Evolutionary conservation across 2,329 filamentous ascomycete species (phyloP), one percentile per base, ranked within the genome.

Genomic region (Cladosporium sp.): DNA sequence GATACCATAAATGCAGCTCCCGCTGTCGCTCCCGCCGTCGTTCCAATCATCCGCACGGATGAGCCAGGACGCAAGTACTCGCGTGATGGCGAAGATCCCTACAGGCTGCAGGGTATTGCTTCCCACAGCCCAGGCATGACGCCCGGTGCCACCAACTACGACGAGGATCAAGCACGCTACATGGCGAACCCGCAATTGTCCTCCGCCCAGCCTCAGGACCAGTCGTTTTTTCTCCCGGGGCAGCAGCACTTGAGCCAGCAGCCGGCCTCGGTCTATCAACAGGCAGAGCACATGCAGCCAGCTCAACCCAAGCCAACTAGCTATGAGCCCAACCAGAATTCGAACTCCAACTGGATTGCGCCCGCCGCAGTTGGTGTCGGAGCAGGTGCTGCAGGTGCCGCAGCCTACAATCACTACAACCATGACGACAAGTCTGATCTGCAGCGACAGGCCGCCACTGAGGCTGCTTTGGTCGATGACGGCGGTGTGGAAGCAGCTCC

Each of bases 1-100:
- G 49, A 57, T 24, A 64, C 60, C 26, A 64, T 55, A 8, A 12
- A 55, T 21, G 88, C 88, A 74, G 83, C 84, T 75, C 51, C 51
- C 4, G 86, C 88, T 74, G 78, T 87, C 73, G 82, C 86, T 71
- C 87, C 86, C 80, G 80, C 69, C 78, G 80, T 41, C 54, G 72
- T 69, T 38, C 78, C 75, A 77, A 68, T 77, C 80, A 67, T 77
- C 36, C 49, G 66, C 73, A 72, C 66, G 74, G 28, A 69, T 32
- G 70, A 72, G 41, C 49, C 66, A 72, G 71, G 66, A 74, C 24
- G 69, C 41, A 69, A 72, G 41, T 73, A 74, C 66, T 71, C 65
- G 24, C 68, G 67, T 5, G 69, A 51, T 15, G 57, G 62, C 3
- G 52, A 72, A 38, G 69, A 76, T 58, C 75, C 75, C 4, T 76